Evolutionary conservation across 306 rosid species (phyloP).

Genomic region (Mimosa pudica): DNA sequence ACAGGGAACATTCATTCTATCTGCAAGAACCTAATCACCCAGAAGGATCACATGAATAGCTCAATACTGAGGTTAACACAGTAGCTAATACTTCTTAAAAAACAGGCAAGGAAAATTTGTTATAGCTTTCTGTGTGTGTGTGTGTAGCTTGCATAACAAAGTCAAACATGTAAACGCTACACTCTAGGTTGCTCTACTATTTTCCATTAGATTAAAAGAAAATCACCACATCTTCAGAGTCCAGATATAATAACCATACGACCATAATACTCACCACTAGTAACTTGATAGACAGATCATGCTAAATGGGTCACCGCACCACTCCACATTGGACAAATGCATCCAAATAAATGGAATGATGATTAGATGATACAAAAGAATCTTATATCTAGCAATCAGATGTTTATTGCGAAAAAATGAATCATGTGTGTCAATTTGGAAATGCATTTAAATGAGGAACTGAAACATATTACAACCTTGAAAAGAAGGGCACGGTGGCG

Average conservation of each 20-base stretch:
- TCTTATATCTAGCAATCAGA: not conserved
- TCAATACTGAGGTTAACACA: conserved; percentile 21
- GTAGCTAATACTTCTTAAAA: conserved; percentile 20
- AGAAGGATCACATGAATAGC: conserved; percentile 39
- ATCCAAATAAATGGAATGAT: conserved; percentile 12
- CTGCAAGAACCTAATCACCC: conserved; percentile 89
- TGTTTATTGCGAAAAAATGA: not conserved
- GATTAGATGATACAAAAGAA: conserved; percentile 17
- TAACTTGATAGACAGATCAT: conserved; percentile 25
- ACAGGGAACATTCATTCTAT: conserved; percentile 90
- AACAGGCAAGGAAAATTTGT: conserved; percentile 21
- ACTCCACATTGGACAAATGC: conserved; percentile 13
- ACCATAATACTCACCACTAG: conserved; percentile 10
- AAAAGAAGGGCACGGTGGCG: conserved; percentile 97
- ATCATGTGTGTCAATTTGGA: conserved; percentile 14
- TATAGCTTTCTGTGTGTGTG: not conserved
- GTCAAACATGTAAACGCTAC: conserved; percentile 3
- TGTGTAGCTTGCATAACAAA: conserved; percentile 22
- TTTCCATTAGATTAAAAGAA: conserved; percentile 4
- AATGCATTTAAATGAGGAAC: conserved; percentile 17
- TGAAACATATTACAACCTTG: conserved; percentile 60
- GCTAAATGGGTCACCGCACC: conserved; percentile 2
- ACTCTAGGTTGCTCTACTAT: not conserved
- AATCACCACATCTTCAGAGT: not conserved
- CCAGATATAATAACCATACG: conserved; percentile 15